Base-by-base conservation (phyloP, 805 yeast species). In the Candida fluviatilis region DNA sequence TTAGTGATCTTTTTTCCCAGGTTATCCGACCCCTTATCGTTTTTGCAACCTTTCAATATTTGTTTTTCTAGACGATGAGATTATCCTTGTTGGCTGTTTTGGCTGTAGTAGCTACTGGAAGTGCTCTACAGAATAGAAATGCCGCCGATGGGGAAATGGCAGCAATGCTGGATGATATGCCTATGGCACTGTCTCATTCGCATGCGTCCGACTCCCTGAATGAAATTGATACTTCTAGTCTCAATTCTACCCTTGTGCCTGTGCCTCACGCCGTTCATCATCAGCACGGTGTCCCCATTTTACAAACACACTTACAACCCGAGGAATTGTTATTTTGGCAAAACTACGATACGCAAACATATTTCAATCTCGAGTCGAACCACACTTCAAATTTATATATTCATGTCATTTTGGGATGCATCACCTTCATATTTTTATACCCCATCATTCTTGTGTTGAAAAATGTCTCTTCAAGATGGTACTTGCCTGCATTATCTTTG, bases 261-360 rank as follows among this genome's bases (percentile, higher is more conserved):
- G 45, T 54, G 5, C 65, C 74, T 26, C 74, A 69, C 44, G 58
- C 52, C 7, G 36, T 42, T 51, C 51, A 55, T 12, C 68, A 78
- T 52, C 55, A 60, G 35, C 95, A 87, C 52, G 95, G 95, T 0
- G 52, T 76, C 46, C 90, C 95, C 1, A 85, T 90, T 31, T 66
- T 89, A 33, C 64, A 78, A 18, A 82, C 84, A 2, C 52, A 76
- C 14, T 69, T 90, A 35, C 71, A 80, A 13, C 82, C 90, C 0
- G 84, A 79, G 32, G 96, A 89, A 58, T 65, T 78, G 39, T 55
- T 71, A 18, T 90, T 74, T 59, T 90, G 97, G 97, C 80, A 78
- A 35, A 55, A 60, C 18, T 90, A 89, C 60, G 79, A 84, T 52
- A 78, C 95, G 11, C 82, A 91, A 1, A 80, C 87, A 3, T 89